Percentiles rank a stretch among this genome's conserved stretches.
phyloP scores from a whole-genome alignment of 305 asterid species.

The Rubia peregrina region DNA sequence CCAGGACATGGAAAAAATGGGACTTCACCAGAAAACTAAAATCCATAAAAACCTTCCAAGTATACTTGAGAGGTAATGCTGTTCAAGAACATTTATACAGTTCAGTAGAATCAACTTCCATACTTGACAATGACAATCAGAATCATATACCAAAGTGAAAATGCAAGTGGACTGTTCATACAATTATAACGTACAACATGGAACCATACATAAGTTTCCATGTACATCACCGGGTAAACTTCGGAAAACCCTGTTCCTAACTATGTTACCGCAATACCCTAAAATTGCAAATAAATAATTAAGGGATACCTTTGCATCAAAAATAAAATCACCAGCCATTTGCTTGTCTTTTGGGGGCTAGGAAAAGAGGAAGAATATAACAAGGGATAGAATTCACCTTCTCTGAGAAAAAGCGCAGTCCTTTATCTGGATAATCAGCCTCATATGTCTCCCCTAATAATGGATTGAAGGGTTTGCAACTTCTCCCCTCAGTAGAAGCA shows the following conservation, averaged over 20 bases:
- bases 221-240: neutral
- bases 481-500: constrained; percentile 92
- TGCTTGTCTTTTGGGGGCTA: neutral
- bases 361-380: constrained; percentile 4
- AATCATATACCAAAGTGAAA: neutral
- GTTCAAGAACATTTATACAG: neutral
- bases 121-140: neutral
- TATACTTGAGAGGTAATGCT: constrained; percentile 10
- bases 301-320: neutral
- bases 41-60: neutral
- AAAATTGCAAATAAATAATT: neutral
- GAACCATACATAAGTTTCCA: neutral
- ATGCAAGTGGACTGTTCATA: neutral
- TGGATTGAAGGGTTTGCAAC: constrained; percentile 97
- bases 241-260: neutral
- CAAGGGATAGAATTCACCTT: constrained; percentile 45
- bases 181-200: neutral
- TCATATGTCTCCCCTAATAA: constrained; percentile 95
- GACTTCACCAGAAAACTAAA: neutral
- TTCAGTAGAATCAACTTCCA: neutral
- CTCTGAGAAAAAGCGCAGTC: constrained; percentile 83
- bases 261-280: too few species aligned
- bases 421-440: constrained; percentile 95
- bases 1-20: too few species aligned
- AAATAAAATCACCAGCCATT: neutral